Evolutionary conservation across 2,329 filamentous ascomycete species (phyloP).

Genomic region (Fusarium nematophilum): DNA sequence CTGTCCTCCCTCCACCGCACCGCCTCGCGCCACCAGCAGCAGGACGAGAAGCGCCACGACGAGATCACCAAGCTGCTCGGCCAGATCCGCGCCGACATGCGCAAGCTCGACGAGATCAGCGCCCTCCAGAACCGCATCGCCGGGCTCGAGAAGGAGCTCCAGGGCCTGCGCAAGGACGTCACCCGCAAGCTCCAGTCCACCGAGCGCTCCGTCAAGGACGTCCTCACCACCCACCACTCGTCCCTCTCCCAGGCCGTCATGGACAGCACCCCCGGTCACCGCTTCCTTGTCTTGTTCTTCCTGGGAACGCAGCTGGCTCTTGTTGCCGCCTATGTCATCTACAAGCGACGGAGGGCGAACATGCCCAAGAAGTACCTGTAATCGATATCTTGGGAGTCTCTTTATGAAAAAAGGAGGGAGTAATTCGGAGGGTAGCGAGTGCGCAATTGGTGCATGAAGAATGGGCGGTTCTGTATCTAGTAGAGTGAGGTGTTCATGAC

Average conservation of each 20-base stretch:
- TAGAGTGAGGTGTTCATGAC: slow-evolving; percentile 23
- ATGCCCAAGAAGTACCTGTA: slow-evolving; percentile 94
- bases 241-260: slow-evolving; percentile 61
- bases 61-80: slow-evolving; percentile 63
- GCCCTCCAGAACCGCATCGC: slow-evolving; percentile 59
- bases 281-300: slow-evolving; percentile 73
- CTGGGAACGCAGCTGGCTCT: slow-evolving; percentile 80
- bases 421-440: neutral
- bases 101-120: slow-evolving; percentile 58
- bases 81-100: slow-evolving; percentile 59
- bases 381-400: slow-evolving; percentile 4
- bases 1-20: slow-evolving; percentile 71
- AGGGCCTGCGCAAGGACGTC: slow-evolving; percentile 64
- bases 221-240: slow-evolving; percentile 62
- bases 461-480: slow-evolving; percentile 20
- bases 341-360: slow-evolving; percentile 80
- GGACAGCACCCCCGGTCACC: slow-evolving; percentile 61
- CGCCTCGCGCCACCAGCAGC: slow-evolving; percentile 61
- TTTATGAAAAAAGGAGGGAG: slow-evolving; percentile 17
- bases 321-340: slow-evolving; percentile 75
- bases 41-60: slow-evolving; percentile 66
- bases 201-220: slow-evolving; percentile 65
- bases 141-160: slow-evolving; percentile 69
- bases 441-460: neutral
- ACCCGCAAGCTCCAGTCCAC: slow-evolving; percentile 60